These are phyloP conservation scores for Pelargonium myrrhifolium DNA, from an alignment of 441 rosid species.

Conservation along the genomic window DNA sequence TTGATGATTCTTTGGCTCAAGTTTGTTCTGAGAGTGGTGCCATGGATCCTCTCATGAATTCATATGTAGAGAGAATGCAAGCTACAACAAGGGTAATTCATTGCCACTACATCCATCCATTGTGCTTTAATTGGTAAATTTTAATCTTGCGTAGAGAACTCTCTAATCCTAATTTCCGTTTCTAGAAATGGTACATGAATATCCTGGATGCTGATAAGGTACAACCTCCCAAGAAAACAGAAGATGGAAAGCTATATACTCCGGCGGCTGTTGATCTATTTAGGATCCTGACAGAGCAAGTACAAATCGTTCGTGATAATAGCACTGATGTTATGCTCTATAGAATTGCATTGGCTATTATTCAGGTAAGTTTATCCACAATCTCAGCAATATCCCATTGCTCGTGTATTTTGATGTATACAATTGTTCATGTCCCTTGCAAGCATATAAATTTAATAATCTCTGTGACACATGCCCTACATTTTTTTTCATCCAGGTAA, in stretches of 20 bases:
- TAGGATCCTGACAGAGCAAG: conserved; percentile 98
- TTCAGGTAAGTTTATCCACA: conserved; percentile 59
- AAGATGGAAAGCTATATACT: conserved; percentile 94
- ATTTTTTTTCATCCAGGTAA: conserved; percentile 50
- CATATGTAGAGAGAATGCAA: conserved; percentile 98
- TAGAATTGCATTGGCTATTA: conserved; percentile 85
- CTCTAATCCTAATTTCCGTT: conserved; percentile 19
- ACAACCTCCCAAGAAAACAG: conserved; percentile 95
- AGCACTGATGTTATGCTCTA: conserved; percentile 95
- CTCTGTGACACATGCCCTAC: neutral
- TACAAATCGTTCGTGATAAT: conserved; percentile 94
- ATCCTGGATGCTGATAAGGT: conserved; percentile 94
- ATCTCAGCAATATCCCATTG: conserved; percentile 9
- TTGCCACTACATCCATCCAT: conserved; percentile 3
- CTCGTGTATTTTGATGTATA: neutral
- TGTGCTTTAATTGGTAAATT: conserved; percentile 4
- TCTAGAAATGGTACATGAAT: conserved; percentile 93
- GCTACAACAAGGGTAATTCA: conserved; percentile 85
- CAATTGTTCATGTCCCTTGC: neutral
- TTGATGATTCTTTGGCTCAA: conserved; percentile 96
- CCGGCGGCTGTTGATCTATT: conserved; percentile 99
- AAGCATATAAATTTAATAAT: neutral
- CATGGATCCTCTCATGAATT: conserved; percentile 97
- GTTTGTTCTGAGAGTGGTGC: conserved; percentile 99
- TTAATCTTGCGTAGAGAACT: conserved; percentile 9